Evolutionary conservation across 805 yeast genomes (phyloP), one percentile per base, ranked within the genome.

Genomic region (Yarrowia phangngaensis): DNA sequence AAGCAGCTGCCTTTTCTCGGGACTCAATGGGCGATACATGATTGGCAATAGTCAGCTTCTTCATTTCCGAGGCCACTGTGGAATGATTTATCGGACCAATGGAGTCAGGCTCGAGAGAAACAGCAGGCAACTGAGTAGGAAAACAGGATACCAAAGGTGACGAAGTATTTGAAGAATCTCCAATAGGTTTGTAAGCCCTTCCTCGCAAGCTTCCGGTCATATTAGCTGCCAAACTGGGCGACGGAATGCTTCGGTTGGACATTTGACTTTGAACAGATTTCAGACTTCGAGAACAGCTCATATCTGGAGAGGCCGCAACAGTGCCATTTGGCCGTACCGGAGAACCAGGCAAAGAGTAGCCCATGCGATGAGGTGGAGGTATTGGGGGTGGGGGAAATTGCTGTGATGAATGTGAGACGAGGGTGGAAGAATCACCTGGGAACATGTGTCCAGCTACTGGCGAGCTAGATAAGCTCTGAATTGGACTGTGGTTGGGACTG

Each of bases 11-110:
- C 52, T 17, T 46, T 41, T 29, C 53, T 22, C 52, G 47, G 11
- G 32, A 16, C 33, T 40, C 41, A 4, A 28, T 16, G 11, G 55
- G 22, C 6, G 41, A 29, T 23, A 36, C 52, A 20, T 45, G 51
- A 13, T 49, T 35, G 23, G 30, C 20, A 9, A 52, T 51, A 13
- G 50, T 35, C 47, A 58, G 52, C 34, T 46, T 50, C 22, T 32
- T 34, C 52, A 54, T 51, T 8, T 54, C 30, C 12, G 28, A 48
- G 4, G 43, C 35, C 15, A 51, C 48, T 20, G 51, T 53, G 17
- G 46, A 26, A 7, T 52, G 51, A 22, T 33, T 35, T 2, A 12
- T 28, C 8, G 36, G 12, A 19, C 8, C 27, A n/a, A n/a, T n/a
- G n/a, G n/a, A n/a, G n/a, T n/a, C n/a, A n/a, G n/a, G n/a, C n/a